These are phyloP conservation scores for Xylariaceae sp. DNA, from an alignment of 2,329 filamentous ascomycete species.

Conservation along the genomic window DNA sequence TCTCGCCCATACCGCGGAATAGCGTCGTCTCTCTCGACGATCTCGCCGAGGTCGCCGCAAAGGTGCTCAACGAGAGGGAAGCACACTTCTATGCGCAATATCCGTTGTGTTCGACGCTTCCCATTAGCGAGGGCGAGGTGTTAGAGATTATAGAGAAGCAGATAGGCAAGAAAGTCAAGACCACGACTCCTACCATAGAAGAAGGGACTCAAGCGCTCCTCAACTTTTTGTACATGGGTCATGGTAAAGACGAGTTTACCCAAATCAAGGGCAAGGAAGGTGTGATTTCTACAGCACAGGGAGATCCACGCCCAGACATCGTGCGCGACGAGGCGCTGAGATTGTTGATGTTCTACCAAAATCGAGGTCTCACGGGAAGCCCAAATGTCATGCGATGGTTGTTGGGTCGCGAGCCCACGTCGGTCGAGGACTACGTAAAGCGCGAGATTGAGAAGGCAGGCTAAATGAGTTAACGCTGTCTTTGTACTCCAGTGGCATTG, in stretches of 20 bases:
- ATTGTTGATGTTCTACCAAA: constrained; percentile 8
- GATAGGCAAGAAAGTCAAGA: background rate
- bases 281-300: background rate
- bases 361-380: constrained; percentile 18
- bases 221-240: too few species aligned
- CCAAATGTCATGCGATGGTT: constrained; percentile 25
- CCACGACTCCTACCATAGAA: too few species aligned
- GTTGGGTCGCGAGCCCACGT: constrained; percentile 20
- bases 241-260: background rate
- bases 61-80: constrained; percentile 15
- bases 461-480: too few species aligned
- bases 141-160: constrained; percentile 5
- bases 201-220: too few species aligned
- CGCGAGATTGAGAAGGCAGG: background rate
- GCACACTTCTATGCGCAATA: constrained; percentile 19
- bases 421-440: constrained; percentile 7
- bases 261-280: background rate
- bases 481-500: too few species aligned
- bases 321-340: constrained; percentile 17
- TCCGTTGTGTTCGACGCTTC: constrained; percentile 15
- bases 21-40: background rate
- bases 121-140: constrained; percentile 11
- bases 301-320: constrained; percentile 12
- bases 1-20: background rate
- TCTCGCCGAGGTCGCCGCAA: constrained; percentile 13